Base-by-base conservation (phyloP, 208 protist species). In the Histomonas meleagridis region DNA sequence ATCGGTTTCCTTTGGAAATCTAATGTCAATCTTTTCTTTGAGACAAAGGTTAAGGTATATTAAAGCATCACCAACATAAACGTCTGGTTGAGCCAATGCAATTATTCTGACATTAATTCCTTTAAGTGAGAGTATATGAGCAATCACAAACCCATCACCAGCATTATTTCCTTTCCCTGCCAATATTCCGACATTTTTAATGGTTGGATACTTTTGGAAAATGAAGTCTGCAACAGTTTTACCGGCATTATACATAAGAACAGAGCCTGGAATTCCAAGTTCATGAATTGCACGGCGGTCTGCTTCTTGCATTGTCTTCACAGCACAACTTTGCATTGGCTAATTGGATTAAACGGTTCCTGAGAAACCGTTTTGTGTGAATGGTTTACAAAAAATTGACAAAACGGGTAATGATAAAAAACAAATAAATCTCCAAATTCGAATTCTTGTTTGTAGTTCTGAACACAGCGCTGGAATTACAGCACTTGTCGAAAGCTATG, bases 201-300 rank as follows among this genome's bases (percentile, higher is more conserved):
- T 28, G 0, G 51, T 46, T 38, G 76, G 76, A 86, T 86, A 86
- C 26, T 55, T 51, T 38, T 51, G 2, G 9, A 57, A 23, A 35
- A 86, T 86, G 28, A 51, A 48, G 32, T 86, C 76, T 32, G 35
- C n/a, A 38, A 86, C 76, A 49, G 40, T 51, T 35, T 86, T 86
- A 38, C 40, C 76, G 2, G 76, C 76, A 86, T 86, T 86, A 48
- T 86, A 86, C 76, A 86, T 86, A 16, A 86, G 28, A 26, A 86
- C 76, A 35, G 26, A 55, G 1, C 76, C 76, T 26, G 76, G 76
- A 16, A 86, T 55, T 55, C 76, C 76, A 49, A 86, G 76, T 10
- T 86, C 76, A 49, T 86, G 76, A 86, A 86, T 86, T 55, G 76
- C 76, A 38, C 76, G 76, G 16, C 76, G 76, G 26, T 86, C 76